A percentile compares a stretch with the other conserved stretches of the same genome.
These are phyloP conservation scores for Colletotrichum sp. DNA, from an alignment of 2,329 filamentous ascomycete species.

Conservation along the genomic window DNA sequence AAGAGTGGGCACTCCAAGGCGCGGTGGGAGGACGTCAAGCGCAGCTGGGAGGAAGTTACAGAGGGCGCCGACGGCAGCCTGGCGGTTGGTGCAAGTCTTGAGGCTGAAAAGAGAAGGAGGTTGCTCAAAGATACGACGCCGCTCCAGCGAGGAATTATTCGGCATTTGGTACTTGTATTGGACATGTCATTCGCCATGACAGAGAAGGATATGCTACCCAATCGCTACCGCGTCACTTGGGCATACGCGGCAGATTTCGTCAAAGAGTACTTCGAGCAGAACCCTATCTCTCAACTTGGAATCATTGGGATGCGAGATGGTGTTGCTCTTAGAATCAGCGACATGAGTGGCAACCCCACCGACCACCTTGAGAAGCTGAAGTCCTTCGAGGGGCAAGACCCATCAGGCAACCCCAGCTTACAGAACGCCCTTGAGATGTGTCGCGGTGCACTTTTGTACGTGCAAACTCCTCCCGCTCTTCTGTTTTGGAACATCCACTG, in stretches of 20 bases:
- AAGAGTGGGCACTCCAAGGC: slow-evolving; percentile 48
- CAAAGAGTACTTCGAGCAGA: slow-evolving; percentile 96
- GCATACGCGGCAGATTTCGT: slow-evolving; percentile 88
- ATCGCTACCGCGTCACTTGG: slow-evolving; percentile 80
- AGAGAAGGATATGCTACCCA: slow-evolving; percentile 93
- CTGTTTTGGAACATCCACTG: slow-evolving; percentile 5
- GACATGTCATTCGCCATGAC: slow-evolving; percentile 94
- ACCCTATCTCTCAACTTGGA: slow-evolving; percentile 94
- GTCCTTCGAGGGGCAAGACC: slow-evolving; percentile 67
- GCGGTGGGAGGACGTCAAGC: slow-evolving; percentile 70
- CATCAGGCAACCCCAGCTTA: slow-evolving; percentile 78
- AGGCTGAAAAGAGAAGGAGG: slow-evolving; percentile 81
- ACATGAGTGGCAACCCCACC: slow-evolving; percentile 89
- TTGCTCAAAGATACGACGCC: slow-evolving; percentile 93
- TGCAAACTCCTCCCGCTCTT: neutral
- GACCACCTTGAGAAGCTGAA: slow-evolving; percentile 84
- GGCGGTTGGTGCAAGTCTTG: slow-evolving; percentile 75
- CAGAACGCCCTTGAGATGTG: slow-evolving; percentile 98
- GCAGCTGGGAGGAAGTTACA: slow-evolving; percentile 75
- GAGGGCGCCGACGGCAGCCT: slow-evolving; percentile 83
- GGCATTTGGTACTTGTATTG: slow-evolving; percentile 89
- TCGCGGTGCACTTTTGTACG: slow-evolving; percentile 83
- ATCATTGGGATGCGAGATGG: slow-evolving; percentile 95
- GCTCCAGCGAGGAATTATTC: slow-evolving; percentile 94
- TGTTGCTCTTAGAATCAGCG: slow-evolving; percentile 82